Percentiles rank a stretch among this genome's conserved stretches.
Conservation (phyloP, 306 rosid species). For the Lithocarpus polystachyus region DNA sequence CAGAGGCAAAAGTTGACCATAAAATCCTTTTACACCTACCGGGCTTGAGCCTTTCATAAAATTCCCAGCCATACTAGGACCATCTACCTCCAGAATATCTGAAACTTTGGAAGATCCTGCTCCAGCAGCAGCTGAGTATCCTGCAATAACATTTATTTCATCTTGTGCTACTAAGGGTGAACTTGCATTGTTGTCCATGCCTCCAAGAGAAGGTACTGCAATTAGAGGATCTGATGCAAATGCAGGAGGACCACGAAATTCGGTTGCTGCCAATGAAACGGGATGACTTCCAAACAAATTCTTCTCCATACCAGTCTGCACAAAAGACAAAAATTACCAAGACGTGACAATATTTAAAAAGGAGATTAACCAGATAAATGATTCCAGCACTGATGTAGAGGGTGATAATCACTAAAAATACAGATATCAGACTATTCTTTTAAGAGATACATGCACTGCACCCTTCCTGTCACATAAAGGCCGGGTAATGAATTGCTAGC, state of each 20-base stretch:
- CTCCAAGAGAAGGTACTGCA: conserved; percentile 24
- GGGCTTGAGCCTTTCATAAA: conserved; percentile 70
- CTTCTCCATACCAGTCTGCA: conserved; percentile 96
- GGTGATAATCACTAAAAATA: not conserved
- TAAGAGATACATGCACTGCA: no score
- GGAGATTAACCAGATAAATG: not conserved
- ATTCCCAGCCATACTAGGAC: conserved; percentile 62
- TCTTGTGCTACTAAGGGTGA: conserved; percentile 20
- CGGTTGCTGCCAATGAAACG: conserved; percentile 58
- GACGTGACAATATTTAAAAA: not conserved
- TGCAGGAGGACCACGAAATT: conserved; percentile 78
- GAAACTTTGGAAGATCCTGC: conserved; percentile 55
- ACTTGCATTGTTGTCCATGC: conserved; percentile 43
- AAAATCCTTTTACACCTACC: conserved; percentile 59
- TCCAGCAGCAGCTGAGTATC: conserved; percentile 42
- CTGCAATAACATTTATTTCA: conserved; percentile 35
- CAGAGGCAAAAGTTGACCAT: conserved; percentile 4
- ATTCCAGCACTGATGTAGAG: conserved; percentile 2
- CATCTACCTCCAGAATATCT: conserved; percentile 80
- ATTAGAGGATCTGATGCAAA: conserved; percentile 83
- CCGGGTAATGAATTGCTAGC: no score
- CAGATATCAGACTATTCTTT: not conserved
- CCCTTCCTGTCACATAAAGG: no score
- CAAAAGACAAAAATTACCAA: conserved; percentile 21
- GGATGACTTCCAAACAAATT: conserved; percentile 92